Conservation (phyloP, 2,329 filamentous ascomycete genomes). For the Botryotinia calthae region DNA sequence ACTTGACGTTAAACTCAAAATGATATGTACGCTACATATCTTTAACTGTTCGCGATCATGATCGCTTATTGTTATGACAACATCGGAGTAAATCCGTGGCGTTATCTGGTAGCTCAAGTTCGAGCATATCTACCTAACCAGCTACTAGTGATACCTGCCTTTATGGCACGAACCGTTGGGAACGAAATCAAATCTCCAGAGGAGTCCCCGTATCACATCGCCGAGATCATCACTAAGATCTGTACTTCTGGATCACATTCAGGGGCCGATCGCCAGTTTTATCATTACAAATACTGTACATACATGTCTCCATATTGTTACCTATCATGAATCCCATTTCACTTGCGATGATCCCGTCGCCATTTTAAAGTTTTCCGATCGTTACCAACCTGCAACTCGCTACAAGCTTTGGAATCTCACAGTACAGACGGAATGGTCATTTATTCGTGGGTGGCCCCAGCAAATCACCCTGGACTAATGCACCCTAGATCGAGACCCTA, state of each 20-base stretch:
- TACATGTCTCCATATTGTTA: neutral
- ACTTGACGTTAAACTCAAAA: neutral
- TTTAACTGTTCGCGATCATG: neutral
- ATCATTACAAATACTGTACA: neutral
- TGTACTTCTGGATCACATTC: neutral
- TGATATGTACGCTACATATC: neutral
- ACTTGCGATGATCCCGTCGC: neutral
- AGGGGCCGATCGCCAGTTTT: neutral
- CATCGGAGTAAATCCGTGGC: neutral
- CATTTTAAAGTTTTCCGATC: neutral
- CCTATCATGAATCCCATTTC: neutral
- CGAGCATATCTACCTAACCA: slow-evolving; percentile 11
- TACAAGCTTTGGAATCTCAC: neutral
- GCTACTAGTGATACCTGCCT: neutral
- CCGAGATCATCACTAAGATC: slow-evolving; percentile 12
- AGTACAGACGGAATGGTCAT: neutral
- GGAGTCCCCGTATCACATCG: slow-evolving; percentile 8
- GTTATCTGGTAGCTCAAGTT: neutral
- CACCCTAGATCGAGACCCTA: slow-evolving; percentile 16
- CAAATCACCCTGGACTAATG: slow-evolving; percentile 1
- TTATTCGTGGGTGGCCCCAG: neutral
- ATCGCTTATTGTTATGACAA: neutral
- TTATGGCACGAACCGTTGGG: slow-evolving; percentile 3
- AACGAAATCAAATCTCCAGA: slow-evolving; percentile 1
- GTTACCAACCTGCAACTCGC: neutral